phyloP scores from a whole-genome alignment of 73 alveolate genomes.

The Uronychia binucleata region DNA sequence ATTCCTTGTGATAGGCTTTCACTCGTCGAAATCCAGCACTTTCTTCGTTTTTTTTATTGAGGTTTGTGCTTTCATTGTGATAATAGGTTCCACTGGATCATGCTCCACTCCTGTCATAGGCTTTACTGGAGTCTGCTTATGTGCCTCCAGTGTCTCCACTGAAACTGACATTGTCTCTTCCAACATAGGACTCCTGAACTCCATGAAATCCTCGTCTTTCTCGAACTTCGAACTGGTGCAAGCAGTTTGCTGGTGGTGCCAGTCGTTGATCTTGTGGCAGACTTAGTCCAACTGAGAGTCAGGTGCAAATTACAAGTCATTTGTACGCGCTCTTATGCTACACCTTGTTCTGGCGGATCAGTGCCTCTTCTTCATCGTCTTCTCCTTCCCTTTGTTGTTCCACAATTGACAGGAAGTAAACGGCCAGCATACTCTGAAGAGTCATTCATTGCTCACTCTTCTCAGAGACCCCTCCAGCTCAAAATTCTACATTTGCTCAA shows the following conservation, averaged over 20 bases:
- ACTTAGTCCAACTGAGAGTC: conserved; percentile 27
- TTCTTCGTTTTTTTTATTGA: too few species aligned
- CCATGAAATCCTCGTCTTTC: conserved; percentile 55
- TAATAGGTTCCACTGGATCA: too few species aligned
- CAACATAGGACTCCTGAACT: not conserved
- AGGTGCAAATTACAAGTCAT: not conserved
- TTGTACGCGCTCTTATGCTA: not conserved
- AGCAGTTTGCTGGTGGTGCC: conserved; percentile 42
- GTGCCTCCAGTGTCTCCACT: too few species aligned
- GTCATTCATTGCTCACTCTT: conserved; percentile 10
- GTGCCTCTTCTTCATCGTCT: not conserved
- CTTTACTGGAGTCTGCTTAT: too few species aligned
- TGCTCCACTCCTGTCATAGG: too few species aligned
- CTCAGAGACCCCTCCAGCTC: conserved; percentile 47
- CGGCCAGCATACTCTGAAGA: not conserved
- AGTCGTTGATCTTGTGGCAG: conserved; percentile 48
- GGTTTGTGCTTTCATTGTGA: too few species aligned
- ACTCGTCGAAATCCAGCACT: too few species aligned
- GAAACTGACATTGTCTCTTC: too few species aligned
- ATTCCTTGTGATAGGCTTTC: too few species aligned
- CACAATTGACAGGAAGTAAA: conserved; percentile 4
- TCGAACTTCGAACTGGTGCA: conserved; percentile 10
- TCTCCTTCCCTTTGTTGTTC: not conserved
- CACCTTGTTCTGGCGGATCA: not conserved
- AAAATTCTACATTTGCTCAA: conserved; percentile 55